Base-by-base conservation (phyloP, 805 yeast species). In the Yarrowia osloensis region DNA sequence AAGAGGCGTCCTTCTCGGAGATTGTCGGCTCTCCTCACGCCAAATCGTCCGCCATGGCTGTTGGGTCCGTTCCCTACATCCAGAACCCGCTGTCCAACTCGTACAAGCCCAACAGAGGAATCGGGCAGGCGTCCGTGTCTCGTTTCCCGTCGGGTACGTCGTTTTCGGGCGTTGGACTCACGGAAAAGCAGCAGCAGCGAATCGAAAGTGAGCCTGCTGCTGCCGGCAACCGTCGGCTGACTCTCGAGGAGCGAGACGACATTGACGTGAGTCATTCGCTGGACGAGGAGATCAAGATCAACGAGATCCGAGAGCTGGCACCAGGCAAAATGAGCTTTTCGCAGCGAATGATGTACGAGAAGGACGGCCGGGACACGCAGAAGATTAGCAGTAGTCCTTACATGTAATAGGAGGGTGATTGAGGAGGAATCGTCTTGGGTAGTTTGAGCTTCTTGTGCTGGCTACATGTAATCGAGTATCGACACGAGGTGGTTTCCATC, bases 271-370 rank as follows among this genome's bases (percentile, higher is more conserved):
- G 54, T 29, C 66, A 46, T 31, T 61, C 66, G 11, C 19, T 61
- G n/a, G 66, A 61, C 8, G 66, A 61, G 40, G 66, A 61, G 44
- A 61, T 61, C 44, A 61, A 46, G 33, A 44, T 44, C 42, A 44
- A 61, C 54, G 66, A 61, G 42, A 46, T 61, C 42, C 21, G 44
- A n/a, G 52, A 44, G 17, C 15, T 62, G 21, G 68, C 69, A 4
- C 71, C 71, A 12, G 69, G 61, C 19, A 67, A 50, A 29, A 70
- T 70, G 72, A 69, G 71, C 22, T 69, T 70, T 37, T 70, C 72
- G 11, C 70, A 70, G 46, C 68, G 72, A 33, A 65, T 70, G 68
- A 55, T 68, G 49, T 70, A 69, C 68, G 71, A 70, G 50, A 47
- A 67, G 44, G 66, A 61, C 9, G 54, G 49, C 7, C 26, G 63